A percentile compares a stretch with the other conserved stretches of the same genome.
Conservation (phyloP, 192 early-diverging fungal species). For the Podila epigama region DNA sequence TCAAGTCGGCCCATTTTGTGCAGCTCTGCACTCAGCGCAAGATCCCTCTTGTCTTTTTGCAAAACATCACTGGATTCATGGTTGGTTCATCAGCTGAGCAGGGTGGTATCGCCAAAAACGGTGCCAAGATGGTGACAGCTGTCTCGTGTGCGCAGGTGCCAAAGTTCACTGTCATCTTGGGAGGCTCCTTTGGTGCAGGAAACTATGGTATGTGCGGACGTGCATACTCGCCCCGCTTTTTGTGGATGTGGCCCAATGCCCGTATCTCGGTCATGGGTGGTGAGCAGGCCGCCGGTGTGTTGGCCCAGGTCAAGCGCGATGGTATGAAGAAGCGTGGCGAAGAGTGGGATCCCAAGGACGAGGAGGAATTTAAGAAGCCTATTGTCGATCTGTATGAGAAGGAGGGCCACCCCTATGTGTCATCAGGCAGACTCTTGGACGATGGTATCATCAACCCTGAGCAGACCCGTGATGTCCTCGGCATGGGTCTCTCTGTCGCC, state of each 20-base stretch:
- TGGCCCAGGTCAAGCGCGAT: conserved; percentile 87
- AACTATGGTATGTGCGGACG: conserved; percentile 99
- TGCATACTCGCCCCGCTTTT: conserved; percentile 90
- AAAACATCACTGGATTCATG: conserved; percentile 99
- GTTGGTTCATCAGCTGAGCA: conserved; percentile 93
- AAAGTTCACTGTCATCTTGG: conserved; percentile 88
- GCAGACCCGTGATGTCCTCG: conserved; percentile 88
- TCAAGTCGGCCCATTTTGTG: conserved; percentile 97
- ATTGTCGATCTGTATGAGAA: conserved; percentile 86
- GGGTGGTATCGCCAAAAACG: conserved; percentile 97
- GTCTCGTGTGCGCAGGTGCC: conserved; percentile 93
- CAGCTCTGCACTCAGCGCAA: conserved; percentile 88
- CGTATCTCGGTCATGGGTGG: conserved; percentile 98
- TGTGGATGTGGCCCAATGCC: conserved; percentile 97
- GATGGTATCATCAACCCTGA: conserved; percentile 93
- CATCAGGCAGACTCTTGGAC: conserved; percentile 89
- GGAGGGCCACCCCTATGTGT: conserved; percentile 97
- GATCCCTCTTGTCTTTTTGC: conserved; percentile 92
- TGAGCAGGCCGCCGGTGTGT: conserved; percentile 92
- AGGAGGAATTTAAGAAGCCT: conserved; percentile 83
- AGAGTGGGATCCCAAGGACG: conserved; percentile 76
- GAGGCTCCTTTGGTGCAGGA: conserved; percentile 82
- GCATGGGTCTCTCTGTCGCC: conserved; percentile 81
- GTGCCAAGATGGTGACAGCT: conserved; percentile 95
- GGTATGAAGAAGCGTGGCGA: conserved; percentile 80